Base-by-base conservation (phyloP, 805 yeast species). In the Sugiyamaella americana region DNA sequence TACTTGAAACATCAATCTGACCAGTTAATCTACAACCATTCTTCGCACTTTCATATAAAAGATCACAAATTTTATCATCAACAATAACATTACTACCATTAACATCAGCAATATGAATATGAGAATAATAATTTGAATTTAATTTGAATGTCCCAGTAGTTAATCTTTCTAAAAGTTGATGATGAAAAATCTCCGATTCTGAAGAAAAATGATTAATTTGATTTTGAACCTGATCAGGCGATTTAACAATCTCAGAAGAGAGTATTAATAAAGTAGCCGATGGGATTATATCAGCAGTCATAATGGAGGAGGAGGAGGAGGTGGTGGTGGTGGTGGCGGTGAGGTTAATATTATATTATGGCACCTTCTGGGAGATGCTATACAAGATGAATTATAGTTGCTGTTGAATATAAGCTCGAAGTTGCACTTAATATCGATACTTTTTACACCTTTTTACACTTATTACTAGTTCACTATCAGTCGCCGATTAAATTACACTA, bases 121-220 rank as follows among this genome's bases (percentile, higher is more conserved):
- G 36, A 2, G 51, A 37, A 50, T 60, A 68, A 26, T 53, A 47
- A 29, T 53, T 48, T 8, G 42, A 42, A 3, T 65, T 61, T 10
- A 69, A 60, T 5, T 43, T 29, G 11, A 69, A 64, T 5, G 63
- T 64, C 4, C 56, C 54, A 21, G 55, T 57, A 4, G 57, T 52
- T 11, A 68, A 58, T 19, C 73, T 60, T 50, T 68, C 72, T 18
- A 69, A 51, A 39, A 68, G 64, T 60, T 68, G 73, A 43, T 56
- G 58, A 6, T 56, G 51, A 22, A 46, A 37, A 21, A 30, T 40
- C 30, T 41, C 36, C 2, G 43, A n/a, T 10, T n/a, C 39, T 3
- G 37, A 17, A 46, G 43, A 22, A 6, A 42, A 36, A 20, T 38
- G 24, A 5, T 44, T 11, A 32, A 50, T 39, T 30, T 23, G 29